phyloP scores from a whole-genome alignment of 192 early-diverging fungal species.

The Spizellomyces punctatus region DNA sequence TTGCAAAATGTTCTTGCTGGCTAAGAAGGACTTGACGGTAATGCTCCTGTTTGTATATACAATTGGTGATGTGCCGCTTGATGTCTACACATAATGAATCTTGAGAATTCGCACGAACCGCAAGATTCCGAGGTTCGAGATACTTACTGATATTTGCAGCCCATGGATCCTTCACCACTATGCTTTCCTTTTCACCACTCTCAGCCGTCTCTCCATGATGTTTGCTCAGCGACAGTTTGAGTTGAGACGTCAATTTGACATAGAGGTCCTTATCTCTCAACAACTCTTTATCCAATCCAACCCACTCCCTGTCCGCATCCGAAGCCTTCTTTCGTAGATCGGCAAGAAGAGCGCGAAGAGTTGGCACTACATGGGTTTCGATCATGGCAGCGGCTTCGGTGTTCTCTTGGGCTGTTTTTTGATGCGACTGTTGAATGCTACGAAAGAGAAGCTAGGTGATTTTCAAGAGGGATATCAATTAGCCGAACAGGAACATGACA shows the following conservation, averaged over 20 bases:
- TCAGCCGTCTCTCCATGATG: constrained; percentile 34
- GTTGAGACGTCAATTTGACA: constrained; percentile 32
- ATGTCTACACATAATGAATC: constrained; percentile 32
- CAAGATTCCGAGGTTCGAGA: background rate
- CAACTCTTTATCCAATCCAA: constrained; percentile 41
- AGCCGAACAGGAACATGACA: background rate
- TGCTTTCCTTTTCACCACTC: constrained; percentile 28
- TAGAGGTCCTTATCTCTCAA: constrained; percentile 38
- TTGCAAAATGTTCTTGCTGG: constrained; percentile 49
- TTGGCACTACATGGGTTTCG: constrained; percentile 47
- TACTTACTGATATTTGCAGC: constrained; percentile 42
- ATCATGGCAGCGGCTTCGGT: constrained; percentile 35
- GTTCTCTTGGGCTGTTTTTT: constrained; percentile 30
- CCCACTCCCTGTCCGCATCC: constrained; percentile 48
- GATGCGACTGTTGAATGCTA: constrained; percentile 37
- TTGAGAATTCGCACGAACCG: background rate
- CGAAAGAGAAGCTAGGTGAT: constrained; percentile 35
- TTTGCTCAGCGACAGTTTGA: constrained; percentile 29
- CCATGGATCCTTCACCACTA: constrained; percentile 47
- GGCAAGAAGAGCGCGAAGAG: constrained; percentile 37
- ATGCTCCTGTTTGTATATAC: constrained; percentile 42
- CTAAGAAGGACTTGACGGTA: constrained; percentile 36
- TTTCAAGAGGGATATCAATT: background rate
- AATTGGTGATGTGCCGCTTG: constrained; percentile 42
- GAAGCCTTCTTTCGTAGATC: constrained; percentile 39